A percentile compares a stretch with the other conserved stretches of the same genome.
phyloP scores from a whole-genome alignment of 2,329 filamentous ascomycete genomes.

The Parasarocladium wereldwijsianum region DNA sequence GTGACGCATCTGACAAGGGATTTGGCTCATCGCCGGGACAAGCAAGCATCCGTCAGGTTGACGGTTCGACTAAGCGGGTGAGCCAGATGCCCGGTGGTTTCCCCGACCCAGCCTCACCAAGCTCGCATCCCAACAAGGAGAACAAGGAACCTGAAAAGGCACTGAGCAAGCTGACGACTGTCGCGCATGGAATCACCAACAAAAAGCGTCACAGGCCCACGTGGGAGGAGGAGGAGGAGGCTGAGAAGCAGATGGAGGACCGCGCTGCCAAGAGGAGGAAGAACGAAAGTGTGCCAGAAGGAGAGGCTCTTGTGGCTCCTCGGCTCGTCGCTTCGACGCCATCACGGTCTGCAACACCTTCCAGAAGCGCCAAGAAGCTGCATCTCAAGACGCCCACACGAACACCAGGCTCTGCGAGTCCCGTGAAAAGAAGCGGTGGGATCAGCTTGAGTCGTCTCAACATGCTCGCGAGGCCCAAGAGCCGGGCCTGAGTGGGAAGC shows the following conservation, averaged over 20 bases:
- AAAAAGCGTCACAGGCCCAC: conserved; percentile 50
- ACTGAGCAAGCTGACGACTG: conserved; percentile 19
- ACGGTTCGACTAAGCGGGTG: conserved; percentile 30
- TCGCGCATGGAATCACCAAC: conserved; percentile 47
- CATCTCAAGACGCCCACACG: conserved; percentile 12
- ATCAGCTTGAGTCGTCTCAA: conserved; percentile 45
- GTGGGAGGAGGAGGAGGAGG: conserved; percentile 38
- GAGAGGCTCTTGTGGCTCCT: conserved; percentile 36
- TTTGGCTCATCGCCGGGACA: conserved; percentile 46
- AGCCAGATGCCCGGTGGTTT: conserved; percentile 41
- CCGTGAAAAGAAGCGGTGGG: conserved; percentile 35
- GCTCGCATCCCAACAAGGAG: conserved; percentile 35
- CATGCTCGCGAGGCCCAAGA: conserved; percentile 46
- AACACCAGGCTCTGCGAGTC: conserved; percentile 20
- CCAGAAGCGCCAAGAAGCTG: conserved; percentile 20
- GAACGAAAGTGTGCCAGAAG: conserved; percentile 31
- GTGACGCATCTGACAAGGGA: conserved; percentile 27
- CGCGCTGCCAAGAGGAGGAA: conserved; percentile 46
- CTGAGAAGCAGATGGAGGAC: conserved; percentile 29
- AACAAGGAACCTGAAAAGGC: conserved; percentile 26
- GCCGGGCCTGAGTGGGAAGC: conserved; percentile 24
- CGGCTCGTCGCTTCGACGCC: conserved; percentile 20
- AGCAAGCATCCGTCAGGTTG: conserved; percentile 44
- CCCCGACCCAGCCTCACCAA: conserved; percentile 20
- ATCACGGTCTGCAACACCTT: conserved; percentile 21